Evolutionary conservation across 2,329 filamentous ascomycete genomes (phyloP).

Genomic region (Claviceps cyperi): DNA sequence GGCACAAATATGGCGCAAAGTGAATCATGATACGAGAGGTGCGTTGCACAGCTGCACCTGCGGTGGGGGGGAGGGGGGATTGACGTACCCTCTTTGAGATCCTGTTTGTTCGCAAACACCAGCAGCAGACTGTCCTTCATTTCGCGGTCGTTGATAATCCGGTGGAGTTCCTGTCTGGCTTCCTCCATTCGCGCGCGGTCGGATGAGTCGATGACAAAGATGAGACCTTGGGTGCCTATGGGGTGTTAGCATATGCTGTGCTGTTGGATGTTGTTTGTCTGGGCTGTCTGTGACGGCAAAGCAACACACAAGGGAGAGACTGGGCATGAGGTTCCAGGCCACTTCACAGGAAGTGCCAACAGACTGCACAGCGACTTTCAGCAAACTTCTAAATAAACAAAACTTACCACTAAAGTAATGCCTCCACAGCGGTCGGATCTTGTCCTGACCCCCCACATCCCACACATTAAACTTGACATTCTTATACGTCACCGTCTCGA

Average conservation of each 20-base stretch:
- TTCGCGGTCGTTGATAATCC: slow-evolving; percentile 98
- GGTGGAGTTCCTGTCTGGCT: slow-evolving; percentile 93
- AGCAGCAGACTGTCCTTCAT: slow-evolving; percentile 92
- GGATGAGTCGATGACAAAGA: slow-evolving; percentile 98
- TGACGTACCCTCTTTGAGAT: slow-evolving; percentile 68
- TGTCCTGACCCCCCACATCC: slow-evolving; percentile 99
- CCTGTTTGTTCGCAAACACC: slow-evolving; percentile 99
- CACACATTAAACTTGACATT: slow-evolving; percentile 99
- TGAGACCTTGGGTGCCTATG: slow-evolving; percentile 93
- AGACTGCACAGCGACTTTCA: no score
- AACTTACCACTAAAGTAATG: slow-evolving; percentile 80
- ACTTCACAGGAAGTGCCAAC: no score
- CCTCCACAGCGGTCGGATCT: slow-evolving; percentile 98
- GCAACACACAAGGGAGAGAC: no score
- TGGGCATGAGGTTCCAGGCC: no score
- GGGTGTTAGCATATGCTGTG: no score
- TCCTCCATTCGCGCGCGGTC: slow-evolving; percentile 90
- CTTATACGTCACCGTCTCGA: slow-evolving; percentile 99
- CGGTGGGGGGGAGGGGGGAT: no score
- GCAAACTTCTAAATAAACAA: neutral
- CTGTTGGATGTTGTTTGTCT: no score
- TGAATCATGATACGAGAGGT: no score
- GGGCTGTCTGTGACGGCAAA: no score
- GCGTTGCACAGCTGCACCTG: no score
- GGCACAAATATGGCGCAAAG: no score